Conservation (phyloP, 1,139 yeast genomes). For the Blastobotrys apis region DNA sequence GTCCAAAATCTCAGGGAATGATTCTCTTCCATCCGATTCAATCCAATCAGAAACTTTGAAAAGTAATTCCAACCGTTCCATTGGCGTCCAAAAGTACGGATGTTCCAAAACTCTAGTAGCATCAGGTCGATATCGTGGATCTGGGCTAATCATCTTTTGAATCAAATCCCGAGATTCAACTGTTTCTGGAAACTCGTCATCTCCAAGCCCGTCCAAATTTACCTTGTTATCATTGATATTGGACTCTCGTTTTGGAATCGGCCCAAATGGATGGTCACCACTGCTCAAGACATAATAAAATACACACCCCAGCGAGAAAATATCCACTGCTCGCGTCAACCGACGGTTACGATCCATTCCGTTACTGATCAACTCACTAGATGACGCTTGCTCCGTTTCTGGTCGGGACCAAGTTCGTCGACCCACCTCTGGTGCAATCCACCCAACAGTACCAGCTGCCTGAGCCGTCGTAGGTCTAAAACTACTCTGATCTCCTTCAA, state of each 20-base stretch:
- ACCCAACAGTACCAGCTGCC: slow-evolving; percentile 96
- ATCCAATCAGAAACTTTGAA: slow-evolving; percentile 86
- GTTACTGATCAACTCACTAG: slow-evolving; percentile 33
- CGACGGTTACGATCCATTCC: slow-evolving; percentile 49
- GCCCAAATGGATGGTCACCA: slow-evolving; percentile 96
- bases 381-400: not conserved
- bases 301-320: slow-evolving; percentile 91
- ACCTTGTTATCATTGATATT: slow-evolving; percentile 76
- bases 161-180: slow-evolving; percentile 73
- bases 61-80: slow-evolving; percentile 73
- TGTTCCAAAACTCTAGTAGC: slow-evolving; percentile 67
- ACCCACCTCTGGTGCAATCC: slow-evolving; percentile 91
- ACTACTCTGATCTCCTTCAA: slow-evolving; percentile 89
- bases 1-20: slow-evolving; percentile 64
- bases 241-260: slow-evolving; percentile 77
- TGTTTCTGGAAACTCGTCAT: slow-evolving; percentile 42
- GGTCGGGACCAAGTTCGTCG: slow-evolving; percentile 7
- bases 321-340: slow-evolving; percentile 86
- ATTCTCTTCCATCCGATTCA: slow-evolving; percentile 83
- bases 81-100: slow-evolving; percentile 83
- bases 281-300: slow-evolving; percentile 78
- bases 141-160: slow-evolving; percentile 59
- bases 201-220: slow-evolving; percentile 44
- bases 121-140: slow-evolving; percentile 72
- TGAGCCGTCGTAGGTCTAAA: slow-evolving; percentile 88